Evolutionary conservation across 257 asterid species (phyloP), one percentile per base, ranked within the genome.

Genomic region (Cordia subcordata): DNA sequence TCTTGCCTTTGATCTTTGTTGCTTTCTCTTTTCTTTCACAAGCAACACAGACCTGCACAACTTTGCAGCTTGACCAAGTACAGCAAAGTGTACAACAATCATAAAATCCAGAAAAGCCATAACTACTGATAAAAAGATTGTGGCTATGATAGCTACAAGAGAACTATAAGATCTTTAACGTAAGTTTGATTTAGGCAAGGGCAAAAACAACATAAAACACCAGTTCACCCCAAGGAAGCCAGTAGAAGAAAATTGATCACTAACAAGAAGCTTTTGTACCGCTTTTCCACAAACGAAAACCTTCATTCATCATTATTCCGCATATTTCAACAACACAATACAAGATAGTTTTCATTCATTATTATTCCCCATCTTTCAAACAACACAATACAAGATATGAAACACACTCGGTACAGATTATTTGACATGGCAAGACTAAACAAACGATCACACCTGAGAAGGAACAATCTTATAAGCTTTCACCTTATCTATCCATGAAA

Each of bases 381-480:
- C 50, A 57, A 17, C 4, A 23, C 10, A 27, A 61, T 47, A 9
- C 16, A 50, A 46, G 51, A 38, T n/a, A n/a, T n/a, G n/a, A 49
- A 37, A 20, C 39, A 57, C 44, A 8, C 53, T 17, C 19, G 9
- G 17, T 14, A 9, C 18, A 20, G 51, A 49, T 27, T 47, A 38
- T 38, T 23, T 19, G 45, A 45, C 8, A 15, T 10, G 5, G 14
- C 18, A 52, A 14, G 4, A 23, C 5, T 49, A 23, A 44, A 49
- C 40, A 45, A 22, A 40, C 8, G 14, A 68, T 47, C 17, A 53
- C 45, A 46, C 66, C 44, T 14, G 35, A 27, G n/a, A 88, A 45
- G 99, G 96, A 58, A 88, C 96, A 46, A 86, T 72, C 77, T 86
- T 92, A 67, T 70, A 74, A 53, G 93, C 94, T 74, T 88, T 92